Evolutionary conservation across 2,329 filamentous ascomycete genomes (phyloP), one percentile per base, ranked within the genome.

Genomic region (Ceratocystis cacaofunesta): DNA sequence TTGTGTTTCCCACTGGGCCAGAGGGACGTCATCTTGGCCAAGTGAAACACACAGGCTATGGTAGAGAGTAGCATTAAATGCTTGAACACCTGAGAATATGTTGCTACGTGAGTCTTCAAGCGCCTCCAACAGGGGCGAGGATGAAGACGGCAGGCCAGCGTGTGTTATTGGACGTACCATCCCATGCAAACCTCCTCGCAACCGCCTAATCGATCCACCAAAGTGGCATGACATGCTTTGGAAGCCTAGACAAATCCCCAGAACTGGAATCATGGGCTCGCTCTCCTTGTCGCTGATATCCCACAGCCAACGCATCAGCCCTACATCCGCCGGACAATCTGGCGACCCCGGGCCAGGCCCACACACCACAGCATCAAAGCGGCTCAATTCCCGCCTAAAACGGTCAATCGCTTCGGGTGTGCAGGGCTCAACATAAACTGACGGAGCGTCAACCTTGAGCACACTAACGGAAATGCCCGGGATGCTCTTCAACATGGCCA

Each of bases 321-420:
- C 94, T 46, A 96, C 85, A 74, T 97, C 92, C n/a, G 78, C 76
- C 6, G 82, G 75, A 66, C 84, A 82, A 58, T 81, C 80, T 0
- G 92, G 90, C 71, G 89, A 85, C 8, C 94, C 94, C 0, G 94
- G 94, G 0, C 94, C 94, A 0, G 94, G 94, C 0, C 94, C 92
- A 69, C 90, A 89, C 62, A 97, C 87, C 25, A 96, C 85, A 50
- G 90, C 94, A 74, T 92, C 87, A 73, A 92, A 95, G 52, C 79
- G 76, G 44, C 74, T 70, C 10, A 87, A 76, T 32, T 72, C 72
- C 3, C 69, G 65, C 43, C 72, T 66, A 48, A 75, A 73, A 46
- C 77, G 76, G 12, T 71, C 67, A 30, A 71, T 75, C 69, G 73
- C 82, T 78, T 52, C 74, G 66, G 72, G 72, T 62, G 67, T 68